Evolutionary conservation across 2,329 filamentous ascomycete species (phyloP), one percentile per base, ranked within the genome.

Genomic region (Pyrenochaeta sp.): DNA sequence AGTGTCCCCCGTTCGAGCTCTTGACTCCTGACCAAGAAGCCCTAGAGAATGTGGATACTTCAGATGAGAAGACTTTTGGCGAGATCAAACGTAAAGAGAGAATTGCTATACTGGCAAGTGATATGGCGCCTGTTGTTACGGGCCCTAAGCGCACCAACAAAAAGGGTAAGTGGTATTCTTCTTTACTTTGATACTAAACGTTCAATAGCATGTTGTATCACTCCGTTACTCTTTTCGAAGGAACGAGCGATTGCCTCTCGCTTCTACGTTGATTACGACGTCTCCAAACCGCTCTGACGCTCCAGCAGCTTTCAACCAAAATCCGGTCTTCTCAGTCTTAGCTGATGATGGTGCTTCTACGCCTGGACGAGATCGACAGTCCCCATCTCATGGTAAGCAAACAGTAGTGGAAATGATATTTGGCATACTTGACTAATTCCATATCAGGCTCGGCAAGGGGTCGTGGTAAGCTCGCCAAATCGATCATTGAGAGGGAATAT

Each of bases 41-140:
- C 1, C 64, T 77, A 21, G 91, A 95, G 75, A 95, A 95, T 64
- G 85, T 91, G 3, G 91, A 95, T 69, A 87, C 89, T 0, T 78
- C 80, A 14, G 85, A 87, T 50, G 90, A 93, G 75, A 77, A 86
- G 51, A 83, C 85, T 2, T 93, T 91, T 76, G 90, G 90, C 23
- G 81, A 86, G 59, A 81, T 84, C 62, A 93, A 92, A 78, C 86
- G 90, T 75, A 87, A 86, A 67, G 90, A 91, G 73, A 82, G 90
- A 45, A 88, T 87, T 61, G 70, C 78, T 64, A 93, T 93, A 59
- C 83, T 93, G 45, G 88, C 89, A 58, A 88, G 87, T 66, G 90
- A 93, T 66, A 88, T 90, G 71, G 86, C 85, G 23, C 89, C 88
- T 51, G 80, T 89, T 5, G 86, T 82, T 62, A 81, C 80, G 7